Percentiles rank a stretch among this genome's conserved stretches.
Conservation (phyloP, 805 yeast species). For the Sugiyamaella valdiviana region DNA sequence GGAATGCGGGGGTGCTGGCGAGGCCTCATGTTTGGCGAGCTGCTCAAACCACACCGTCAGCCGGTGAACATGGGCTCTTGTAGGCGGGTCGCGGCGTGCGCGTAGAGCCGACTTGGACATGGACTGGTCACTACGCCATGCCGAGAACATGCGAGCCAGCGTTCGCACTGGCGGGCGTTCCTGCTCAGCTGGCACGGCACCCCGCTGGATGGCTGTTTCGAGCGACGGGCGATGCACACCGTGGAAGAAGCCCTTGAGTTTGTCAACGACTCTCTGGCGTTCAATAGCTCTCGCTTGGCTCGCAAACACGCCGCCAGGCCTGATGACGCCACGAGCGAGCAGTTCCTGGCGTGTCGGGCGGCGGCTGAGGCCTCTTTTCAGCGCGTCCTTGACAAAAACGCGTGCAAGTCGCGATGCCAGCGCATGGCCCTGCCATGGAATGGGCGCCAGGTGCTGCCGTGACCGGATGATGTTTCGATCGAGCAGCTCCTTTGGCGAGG, state of each 20-base stretch:
- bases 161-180: slow-evolving; percentile 15
- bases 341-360: slow-evolving; percentile 25
- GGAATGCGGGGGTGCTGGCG: background rate
- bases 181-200: slow-evolving; percentile 9
- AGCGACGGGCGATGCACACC: slow-evolving; percentile 17
- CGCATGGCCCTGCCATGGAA: slow-evolving; percentile 15
- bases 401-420: slow-evolving; percentile 18
- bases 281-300: slow-evolving; percentile 17
- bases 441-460: slow-evolving; percentile 19
- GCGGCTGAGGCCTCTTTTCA: slow-evolving; percentile 19
- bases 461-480: slow-evolving; percentile 23
- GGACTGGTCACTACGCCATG: slow-evolving; percentile 4
- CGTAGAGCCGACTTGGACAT: background rate
- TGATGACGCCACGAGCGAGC: slow-evolving; percentile 24
- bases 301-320: slow-evolving; percentile 18
- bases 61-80: slow-evolving; percentile 20
- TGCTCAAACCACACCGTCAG: slow-evolving; percentile 19
- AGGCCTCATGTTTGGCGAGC: background rate
- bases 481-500: slow-evolving; percentile 20
- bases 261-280: slow-evolving; percentile 22
- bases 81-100: slow-evolving; percentile 16
- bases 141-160: slow-evolving; percentile 18
- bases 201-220: slow-evolving; percentile 17
- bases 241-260: slow-evolving; percentile 16
- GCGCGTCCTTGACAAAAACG: slow-evolving; percentile 18